phyloP scores from a whole-genome alignment of 805 yeast genomes.

The Saturnispora serradocipensis region DNA sequence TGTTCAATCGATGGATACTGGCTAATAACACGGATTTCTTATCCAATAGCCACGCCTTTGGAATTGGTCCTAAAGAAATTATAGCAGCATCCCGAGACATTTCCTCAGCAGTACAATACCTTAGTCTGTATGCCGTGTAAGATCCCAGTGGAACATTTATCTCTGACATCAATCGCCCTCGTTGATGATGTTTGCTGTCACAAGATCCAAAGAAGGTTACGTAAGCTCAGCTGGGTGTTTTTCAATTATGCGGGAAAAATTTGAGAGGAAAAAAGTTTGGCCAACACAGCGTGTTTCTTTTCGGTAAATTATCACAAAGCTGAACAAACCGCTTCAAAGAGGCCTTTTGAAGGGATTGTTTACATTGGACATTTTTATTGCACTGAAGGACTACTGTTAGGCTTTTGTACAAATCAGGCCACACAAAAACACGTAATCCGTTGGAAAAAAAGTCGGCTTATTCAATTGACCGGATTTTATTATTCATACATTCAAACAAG shows the following conservation, averaged over 20 bases:
- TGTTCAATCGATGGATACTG: constrained; percentile 6
- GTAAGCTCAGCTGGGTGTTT: background rate
- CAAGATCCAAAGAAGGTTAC: background rate
- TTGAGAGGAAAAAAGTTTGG: background rate
- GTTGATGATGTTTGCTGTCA: background rate
- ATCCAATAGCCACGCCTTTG: constrained; percentile 44
- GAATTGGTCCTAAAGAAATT: constrained; percentile 49
- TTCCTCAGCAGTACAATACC: constrained; percentile 41
- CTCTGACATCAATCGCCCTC: background rate
- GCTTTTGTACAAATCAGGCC: background rate
- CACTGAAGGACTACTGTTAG: background rate
- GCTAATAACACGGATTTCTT: constrained; percentile 12
- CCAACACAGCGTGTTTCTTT: background rate
- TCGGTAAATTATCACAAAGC: background rate
- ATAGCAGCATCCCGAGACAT: constrained; percentile 40
- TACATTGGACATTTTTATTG: background rate
- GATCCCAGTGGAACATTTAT: constrained; percentile 40
- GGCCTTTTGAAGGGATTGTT: background rate
- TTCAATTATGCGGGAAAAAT: background rate
- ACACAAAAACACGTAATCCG: background rate
- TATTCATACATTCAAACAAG: background rate
- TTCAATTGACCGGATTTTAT: background rate
- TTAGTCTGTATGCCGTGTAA: constrained; percentile 52
- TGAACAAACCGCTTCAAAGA: background rate
- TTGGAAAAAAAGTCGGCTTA: background rate